Evolutionary conservation across 345 rosid species (phyloP).

Genomic region (Citrus unshiu): DNA sequence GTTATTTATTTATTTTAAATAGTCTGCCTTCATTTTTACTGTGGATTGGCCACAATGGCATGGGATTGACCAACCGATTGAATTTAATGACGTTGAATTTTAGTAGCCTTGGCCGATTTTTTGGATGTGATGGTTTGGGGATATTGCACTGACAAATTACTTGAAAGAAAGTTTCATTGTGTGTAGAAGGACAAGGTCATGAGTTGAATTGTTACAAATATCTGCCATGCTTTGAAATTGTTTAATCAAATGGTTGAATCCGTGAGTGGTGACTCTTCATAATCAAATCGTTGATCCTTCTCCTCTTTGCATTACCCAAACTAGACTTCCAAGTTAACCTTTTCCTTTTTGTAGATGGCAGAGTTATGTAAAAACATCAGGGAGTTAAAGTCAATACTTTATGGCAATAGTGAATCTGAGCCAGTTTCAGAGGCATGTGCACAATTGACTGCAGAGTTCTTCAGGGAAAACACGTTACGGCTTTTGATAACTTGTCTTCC

Average conservation of each 20-base stretch:
- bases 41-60: background rate
- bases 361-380: constrained; percentile 71
- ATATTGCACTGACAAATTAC: background rate
- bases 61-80: background rate
- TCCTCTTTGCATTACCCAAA: background rate
- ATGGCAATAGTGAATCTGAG: constrained; percentile 95
- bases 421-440: constrained; percentile 93
- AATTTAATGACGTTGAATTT: background rate
- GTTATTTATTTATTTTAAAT: background rate
- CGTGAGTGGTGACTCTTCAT: background rate
- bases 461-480: constrained; percentile 75
- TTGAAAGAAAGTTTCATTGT: background rate
- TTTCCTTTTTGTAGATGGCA: constrained; percentile 51
- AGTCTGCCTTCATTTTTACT: background rate
- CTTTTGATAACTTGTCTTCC: constrained; percentile 77
- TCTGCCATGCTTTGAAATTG: background rate
- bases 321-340: background rate
- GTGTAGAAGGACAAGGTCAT: background rate
- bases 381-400: constrained; percentile 86
- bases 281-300: background rate
- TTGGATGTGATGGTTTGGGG: background rate
- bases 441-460: constrained; percentile 89
- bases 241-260: background rate
- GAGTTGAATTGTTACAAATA: background rate
- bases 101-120: background rate